Conservation (phyloP, 768 basidiomycete species). For the Suillus tomentosus region DNA sequence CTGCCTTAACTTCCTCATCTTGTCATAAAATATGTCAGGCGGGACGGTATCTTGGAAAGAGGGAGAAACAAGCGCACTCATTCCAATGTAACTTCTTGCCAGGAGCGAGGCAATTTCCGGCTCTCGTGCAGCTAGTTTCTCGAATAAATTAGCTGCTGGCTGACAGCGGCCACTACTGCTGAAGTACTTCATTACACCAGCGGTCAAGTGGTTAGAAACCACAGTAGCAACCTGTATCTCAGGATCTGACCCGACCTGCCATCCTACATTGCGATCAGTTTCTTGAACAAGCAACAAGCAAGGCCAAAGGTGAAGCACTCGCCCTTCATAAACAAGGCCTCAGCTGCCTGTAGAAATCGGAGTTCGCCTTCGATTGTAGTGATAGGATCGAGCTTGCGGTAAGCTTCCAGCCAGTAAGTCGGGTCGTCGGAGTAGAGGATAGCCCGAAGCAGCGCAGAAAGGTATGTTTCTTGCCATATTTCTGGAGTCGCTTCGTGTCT, state of each 20-base stretch:
- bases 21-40: constrained; percentile 9
- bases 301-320: background rate
- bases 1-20: constrained; percentile 99
- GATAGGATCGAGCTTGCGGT: constrained; percentile 95
- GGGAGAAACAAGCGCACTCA: constrained; percentile 67
- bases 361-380: constrained; percentile 86
- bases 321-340: constrained; percentile 88
- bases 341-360: constrained; percentile 88
- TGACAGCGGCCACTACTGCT: constrained; percentile 88
- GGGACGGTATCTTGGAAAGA: background rate
- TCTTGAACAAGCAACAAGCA: background rate
- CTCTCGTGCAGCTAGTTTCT: constrained; percentile 82
- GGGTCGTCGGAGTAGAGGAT: constrained; percentile 97
- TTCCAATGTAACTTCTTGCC: constrained; percentile 90
- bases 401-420: constrained; percentile 87
- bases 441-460: constrained; percentile 88
- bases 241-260: constrained; percentile 98
- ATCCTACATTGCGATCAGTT: constrained; percentile 54
- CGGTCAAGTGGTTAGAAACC: constrained; percentile 94
- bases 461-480: constrained; percentile 97
- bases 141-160: constrained; percentile 90
- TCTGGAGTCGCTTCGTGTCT: constrained; percentile 90
- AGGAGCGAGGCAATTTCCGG: constrained; percentile 89
- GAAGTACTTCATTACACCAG: constrained; percentile 96
- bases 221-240: constrained; percentile 98